These are phyloP conservation scores for Barnettozyma hawaiiensis DNA, from an alignment of 1,139 yeast species.

Conservation along the genomic window DNA sequence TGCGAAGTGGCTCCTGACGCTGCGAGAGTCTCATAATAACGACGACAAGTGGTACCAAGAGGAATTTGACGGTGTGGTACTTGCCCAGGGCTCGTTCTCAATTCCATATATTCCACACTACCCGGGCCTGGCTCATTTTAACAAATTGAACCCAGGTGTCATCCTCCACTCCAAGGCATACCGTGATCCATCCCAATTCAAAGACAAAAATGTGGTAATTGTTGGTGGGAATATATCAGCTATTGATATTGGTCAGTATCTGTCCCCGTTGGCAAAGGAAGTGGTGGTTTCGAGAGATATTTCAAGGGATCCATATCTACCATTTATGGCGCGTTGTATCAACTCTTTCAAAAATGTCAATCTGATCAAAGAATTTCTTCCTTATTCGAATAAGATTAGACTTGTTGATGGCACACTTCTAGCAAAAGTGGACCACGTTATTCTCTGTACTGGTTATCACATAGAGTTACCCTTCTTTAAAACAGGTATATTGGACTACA, in stretches of 20 bases:
- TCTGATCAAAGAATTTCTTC: conserved; percentile 26
- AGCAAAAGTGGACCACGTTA: conserved; percentile 32
- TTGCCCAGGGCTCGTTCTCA: conserved; percentile 45
- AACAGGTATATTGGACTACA: conserved; percentile 9
- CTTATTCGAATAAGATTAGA: conserved; percentile 25
- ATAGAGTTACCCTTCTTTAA: conserved; percentile 31
- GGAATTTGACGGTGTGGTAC: conserved; percentile 39
- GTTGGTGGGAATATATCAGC: conserved; percentile 48
- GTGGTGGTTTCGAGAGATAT: conserved; percentile 33
- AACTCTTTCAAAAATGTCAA: conserved; percentile 33
- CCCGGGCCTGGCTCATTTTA: conserved; percentile 38
- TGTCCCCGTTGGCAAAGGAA: conserved; percentile 36
- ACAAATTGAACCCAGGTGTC: conserved; percentile 32
- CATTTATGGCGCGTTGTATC: conserved; percentile 17
- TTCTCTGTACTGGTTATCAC: conserved; percentile 42
- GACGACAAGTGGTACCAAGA: conserved; percentile 31
- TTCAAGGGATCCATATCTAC: conserved; percentile 23
- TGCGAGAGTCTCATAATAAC: conserved; percentile 25
- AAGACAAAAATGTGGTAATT: conserved; percentile 37
- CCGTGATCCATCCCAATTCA: conserved; percentile 26
- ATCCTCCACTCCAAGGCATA: conserved; percentile 40
- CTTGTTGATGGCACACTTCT: conserved; percentile 31
- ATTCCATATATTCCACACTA: conserved; percentile 43
- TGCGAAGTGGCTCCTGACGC: conserved; percentile 37
- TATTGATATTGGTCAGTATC: conserved; percentile 43